These are phyloP conservation scores for Lasiodiplodia hormozganensis DNA, from an alignment of 2,329 filamentous ascomycete genomes.

Conservation along the genomic window DNA sequence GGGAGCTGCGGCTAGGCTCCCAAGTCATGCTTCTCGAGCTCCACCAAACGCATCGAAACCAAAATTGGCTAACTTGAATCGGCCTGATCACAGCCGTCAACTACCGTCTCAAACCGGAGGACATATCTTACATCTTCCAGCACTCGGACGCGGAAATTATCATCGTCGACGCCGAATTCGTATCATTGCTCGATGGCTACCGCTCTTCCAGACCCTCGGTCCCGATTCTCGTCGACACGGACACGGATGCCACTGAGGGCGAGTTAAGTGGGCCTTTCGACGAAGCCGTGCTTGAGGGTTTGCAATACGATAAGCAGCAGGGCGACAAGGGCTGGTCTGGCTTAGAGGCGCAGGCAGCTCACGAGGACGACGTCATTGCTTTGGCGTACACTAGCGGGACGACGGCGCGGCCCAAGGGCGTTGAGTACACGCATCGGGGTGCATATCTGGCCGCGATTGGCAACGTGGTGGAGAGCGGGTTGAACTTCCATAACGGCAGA, in stretches of 20 bases:
- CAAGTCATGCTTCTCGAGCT: neutral
- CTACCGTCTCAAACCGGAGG: constrained; percentile 78
- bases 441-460: constrained; percentile 83
- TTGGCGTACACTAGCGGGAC: constrained; percentile 95
- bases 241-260: constrained; percentile 79
- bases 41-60: neutral
- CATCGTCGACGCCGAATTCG: constrained; percentile 84
- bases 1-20: too few relatives aligned
- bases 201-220: constrained; percentile 66
- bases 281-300: constrained; percentile 79
- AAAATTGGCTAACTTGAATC: neutral
- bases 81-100: constrained; percentile 61
- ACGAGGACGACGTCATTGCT: constrained; percentile 83
- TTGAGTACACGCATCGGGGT: constrained; percentile 88
- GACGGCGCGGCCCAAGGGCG: constrained; percentile 89
- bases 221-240: constrained; percentile 79
- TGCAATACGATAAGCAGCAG: constrained; percentile 71
- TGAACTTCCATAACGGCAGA: constrained; percentile 73
- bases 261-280: constrained; percentile 82
- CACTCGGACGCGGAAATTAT: constrained; percentile 87
- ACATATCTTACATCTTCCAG: constrained; percentile 89
- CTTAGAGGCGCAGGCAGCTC: constrained; percentile 70
- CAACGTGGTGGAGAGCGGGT: constrained; percentile 86
- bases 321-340: constrained; percentile 78
- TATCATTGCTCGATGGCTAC: constrained; percentile 72